Percentiles rank a stretch among this genome's conserved stretches.
phyloP scores from a whole-genome alignment of 2,329 filamentous ascomycete genomes.

The Trichoderma afroharzianum region DNA sequence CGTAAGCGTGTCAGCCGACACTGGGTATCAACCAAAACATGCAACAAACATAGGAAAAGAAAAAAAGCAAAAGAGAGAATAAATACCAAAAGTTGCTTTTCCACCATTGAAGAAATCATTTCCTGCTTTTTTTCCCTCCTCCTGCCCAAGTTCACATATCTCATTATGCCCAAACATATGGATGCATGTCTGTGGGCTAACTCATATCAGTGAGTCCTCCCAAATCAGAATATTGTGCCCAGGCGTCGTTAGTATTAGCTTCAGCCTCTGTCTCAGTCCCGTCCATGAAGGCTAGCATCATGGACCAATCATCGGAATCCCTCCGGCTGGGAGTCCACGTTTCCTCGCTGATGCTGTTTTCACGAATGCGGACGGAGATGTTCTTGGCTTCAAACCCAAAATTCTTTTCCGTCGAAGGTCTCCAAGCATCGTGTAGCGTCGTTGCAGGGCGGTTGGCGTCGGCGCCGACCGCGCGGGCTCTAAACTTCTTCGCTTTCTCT shows the following conservation, averaged over 20 bases:
- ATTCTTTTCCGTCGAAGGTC: constrained; percentile 26
- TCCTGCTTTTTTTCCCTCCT: not conserved
- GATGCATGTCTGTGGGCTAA: constrained; percentile 22
- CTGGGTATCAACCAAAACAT: constrained; percentile 19
- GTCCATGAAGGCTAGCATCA: constrained; percentile 37
- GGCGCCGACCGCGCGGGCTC: constrained; percentile 15
- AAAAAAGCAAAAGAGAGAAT: not conserved
- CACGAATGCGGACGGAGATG: constrained; percentile 18
- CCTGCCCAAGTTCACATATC: not conserved
- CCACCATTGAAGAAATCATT: not conserved
- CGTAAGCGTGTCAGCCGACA: constrained; percentile 16
- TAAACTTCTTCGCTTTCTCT: constrained; percentile 16
- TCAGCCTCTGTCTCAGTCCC: constrained; percentile 20
- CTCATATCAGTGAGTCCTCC: constrained; percentile 42
- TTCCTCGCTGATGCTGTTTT: constrained; percentile 27
- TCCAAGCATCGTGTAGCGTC: constrained; percentile 25
- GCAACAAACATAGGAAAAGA: not conserved
- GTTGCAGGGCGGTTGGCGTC: constrained; percentile 18
- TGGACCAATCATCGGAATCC: constrained; percentile 36
- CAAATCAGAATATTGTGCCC: constrained; percentile 46
- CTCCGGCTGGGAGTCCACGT: constrained; percentile 23
- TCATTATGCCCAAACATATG: not conserved
- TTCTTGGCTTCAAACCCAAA: constrained; percentile 21
- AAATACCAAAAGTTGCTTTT: constrained; percentile 2
- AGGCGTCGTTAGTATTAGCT: constrained; percentile 29